These are phyloP conservation scores for Yamadazyma ubonensis DNA, from an alignment of 805 yeast species.

Conservation along the genomic window DNA sequence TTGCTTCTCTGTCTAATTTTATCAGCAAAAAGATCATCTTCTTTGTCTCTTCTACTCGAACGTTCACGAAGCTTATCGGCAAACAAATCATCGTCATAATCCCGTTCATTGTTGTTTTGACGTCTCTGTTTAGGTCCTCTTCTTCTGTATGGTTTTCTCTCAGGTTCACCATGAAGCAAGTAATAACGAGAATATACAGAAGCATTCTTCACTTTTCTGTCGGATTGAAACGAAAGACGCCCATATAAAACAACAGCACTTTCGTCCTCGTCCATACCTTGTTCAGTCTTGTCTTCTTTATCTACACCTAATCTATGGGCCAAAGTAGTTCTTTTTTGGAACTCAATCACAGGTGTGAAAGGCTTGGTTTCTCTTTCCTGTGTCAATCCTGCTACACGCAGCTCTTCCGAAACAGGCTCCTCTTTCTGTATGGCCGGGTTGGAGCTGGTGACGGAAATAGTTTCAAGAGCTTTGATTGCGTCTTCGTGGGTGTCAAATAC, in stretches of 20 bases:
- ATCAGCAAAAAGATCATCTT: conserved; percentile 38
- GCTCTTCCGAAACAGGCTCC: conserved; percentile 15
- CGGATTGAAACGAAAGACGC: conserved; percentile 53
- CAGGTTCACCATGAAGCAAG: conserved; percentile 70
- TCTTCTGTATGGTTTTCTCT: conserved; percentile 32
- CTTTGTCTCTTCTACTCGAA: conserved; percentile 16
- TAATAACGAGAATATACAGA: conserved; percentile 61
- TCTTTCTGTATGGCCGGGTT: conserved; percentile 15
- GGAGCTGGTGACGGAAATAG: conserved; percentile 26
- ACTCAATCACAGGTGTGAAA: conserved; percentile 35
- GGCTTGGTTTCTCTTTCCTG: conserved; percentile 43
- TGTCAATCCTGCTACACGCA: conserved; percentile 23
- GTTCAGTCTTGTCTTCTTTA: conserved; percentile 13
- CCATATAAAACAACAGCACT: conserved; percentile 36
- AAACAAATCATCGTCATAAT: conserved; percentile 16
- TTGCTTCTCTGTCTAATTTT: conserved; percentile 21
- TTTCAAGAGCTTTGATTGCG: conserved; percentile 36
- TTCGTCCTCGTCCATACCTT: conserved; percentile 40
- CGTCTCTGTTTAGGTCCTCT: conserved; percentile 13
- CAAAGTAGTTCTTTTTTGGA: conserved; percentile 31
- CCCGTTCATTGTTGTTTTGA: conserved; percentile 12
- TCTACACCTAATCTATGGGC: conserved; percentile 28
- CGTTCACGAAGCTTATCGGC: conserved; percentile 7
- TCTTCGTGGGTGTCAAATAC: conserved; percentile 48
- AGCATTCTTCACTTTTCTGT: conserved; percentile 58